Evolutionary conservation across 805 yeast species (phyloP).

Genomic region (Starmerella sp.): DNA sequence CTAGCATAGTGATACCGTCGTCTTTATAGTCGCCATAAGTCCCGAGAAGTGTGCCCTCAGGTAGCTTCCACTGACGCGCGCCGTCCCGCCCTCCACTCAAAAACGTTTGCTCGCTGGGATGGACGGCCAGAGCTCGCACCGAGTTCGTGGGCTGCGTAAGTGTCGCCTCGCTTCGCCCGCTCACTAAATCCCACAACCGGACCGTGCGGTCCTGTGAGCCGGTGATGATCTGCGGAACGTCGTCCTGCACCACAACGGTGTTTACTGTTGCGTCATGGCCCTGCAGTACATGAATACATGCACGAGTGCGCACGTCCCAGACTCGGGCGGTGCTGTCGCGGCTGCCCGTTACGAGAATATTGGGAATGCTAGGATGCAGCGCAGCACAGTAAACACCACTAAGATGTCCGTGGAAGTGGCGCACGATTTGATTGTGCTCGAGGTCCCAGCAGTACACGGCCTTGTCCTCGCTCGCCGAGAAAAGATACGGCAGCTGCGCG

Average conservation of each 20-base stretch:
- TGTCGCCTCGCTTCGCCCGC: slow-evolving; percentile 58
- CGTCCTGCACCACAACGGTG: slow-evolving; percentile 51
- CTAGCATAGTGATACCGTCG: slow-evolving; percentile 32
- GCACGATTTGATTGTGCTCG: slow-evolving; percentile 65
- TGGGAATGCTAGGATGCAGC: slow-evolving; percentile 75
- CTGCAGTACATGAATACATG: slow-evolving; percentile 59
- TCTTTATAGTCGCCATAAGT: slow-evolving; percentile 35
- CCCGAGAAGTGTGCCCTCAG: slow-evolving; percentile 62
- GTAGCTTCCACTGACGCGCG: slow-evolving; percentile 71
- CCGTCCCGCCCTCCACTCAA: slow-evolving; percentile 74
- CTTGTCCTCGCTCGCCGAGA: slow-evolving; percentile 88
- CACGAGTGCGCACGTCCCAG: slow-evolving; percentile 85
- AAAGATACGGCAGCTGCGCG: slow-evolving; percentile 70
- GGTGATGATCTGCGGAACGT: slow-evolving; percentile 77
- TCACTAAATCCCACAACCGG: slow-evolving; percentile 79
- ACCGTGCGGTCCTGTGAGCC: slow-evolving; percentile 78
- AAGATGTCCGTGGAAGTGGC: slow-evolving; percentile 90
- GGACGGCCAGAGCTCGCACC: slow-evolving; percentile 59
- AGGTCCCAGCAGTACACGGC: slow-evolving; percentile 92
- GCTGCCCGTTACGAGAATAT: slow-evolving; percentile 70
- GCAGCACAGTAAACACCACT: slow-evolving; percentile 79
- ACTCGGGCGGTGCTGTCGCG: slow-evolving; percentile 75
- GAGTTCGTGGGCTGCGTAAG: slow-evolving; percentile 79
- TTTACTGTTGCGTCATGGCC: slow-evolving; percentile 77
- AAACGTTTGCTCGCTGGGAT: slow-evolving; percentile 61